Percentiles rank a stretch among this genome's conserved stretches.
Conservation (phyloP, 2,329 filamentous ascomycete species). For the Dryadomyces sulphureus region DNA sequence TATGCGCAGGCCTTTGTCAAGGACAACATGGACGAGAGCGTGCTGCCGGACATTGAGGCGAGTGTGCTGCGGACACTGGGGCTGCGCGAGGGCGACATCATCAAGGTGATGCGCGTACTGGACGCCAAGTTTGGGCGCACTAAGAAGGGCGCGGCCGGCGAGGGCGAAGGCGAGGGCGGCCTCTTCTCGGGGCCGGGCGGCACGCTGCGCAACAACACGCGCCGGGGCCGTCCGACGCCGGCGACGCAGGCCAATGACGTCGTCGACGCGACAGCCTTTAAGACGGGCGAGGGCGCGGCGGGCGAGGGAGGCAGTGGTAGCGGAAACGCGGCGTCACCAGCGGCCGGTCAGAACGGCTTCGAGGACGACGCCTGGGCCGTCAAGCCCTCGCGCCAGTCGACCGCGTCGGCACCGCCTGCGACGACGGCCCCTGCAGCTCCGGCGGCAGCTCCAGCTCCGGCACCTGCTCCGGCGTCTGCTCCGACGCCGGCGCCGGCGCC, state of each 20-base stretch:
- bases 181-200: constrained; percentile 92
- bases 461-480: constrained; percentile 21
- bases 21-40: constrained; percentile 92
- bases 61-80: constrained; percentile 73
- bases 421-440: constrained; percentile 13
- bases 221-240: constrained; percentile 78
- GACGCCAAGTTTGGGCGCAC: constrained; percentile 66
- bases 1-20: constrained; percentile 80
- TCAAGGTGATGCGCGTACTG: constrained; percentile 82
- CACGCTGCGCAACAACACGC: constrained; percentile 80
- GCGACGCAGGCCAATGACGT: constrained; percentile 74
- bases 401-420: constrained; percentile 10
- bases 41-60: constrained; percentile 78
- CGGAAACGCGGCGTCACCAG: constrained; percentile 6
- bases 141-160: constrained; percentile 40
- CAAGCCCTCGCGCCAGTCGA: constrained; percentile 53
- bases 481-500: constrained; percentile 23
- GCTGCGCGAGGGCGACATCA: constrained; percentile 89
- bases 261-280: constrained; percentile 76
- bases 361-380: constrained; percentile 97
- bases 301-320: constrained; percentile 10
- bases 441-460: constrained; percentile 21
- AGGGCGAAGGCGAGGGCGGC: constrained; percentile 42
- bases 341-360: constrained; percentile 40
- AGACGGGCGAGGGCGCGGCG: constrained; percentile 27